Conservation (phyloP, 1,284 basidiomycete genomes). For the Trichosporon faecale region DNA sequence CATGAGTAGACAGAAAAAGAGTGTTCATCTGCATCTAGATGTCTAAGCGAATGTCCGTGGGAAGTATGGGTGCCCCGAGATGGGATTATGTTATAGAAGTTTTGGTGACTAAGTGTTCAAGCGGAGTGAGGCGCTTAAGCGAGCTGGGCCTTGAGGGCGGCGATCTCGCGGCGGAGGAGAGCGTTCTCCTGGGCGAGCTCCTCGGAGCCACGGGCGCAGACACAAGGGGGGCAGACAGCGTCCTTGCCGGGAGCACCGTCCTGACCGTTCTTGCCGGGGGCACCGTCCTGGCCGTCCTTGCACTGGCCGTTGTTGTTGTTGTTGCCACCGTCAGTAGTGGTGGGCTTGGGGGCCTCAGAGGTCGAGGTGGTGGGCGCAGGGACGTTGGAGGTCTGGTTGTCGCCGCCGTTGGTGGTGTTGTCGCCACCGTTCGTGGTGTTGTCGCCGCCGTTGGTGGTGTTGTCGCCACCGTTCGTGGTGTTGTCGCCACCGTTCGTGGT, state of each 20-base stretch:
- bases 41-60: neutral
- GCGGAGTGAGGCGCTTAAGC: neutral
- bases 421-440: neutral
- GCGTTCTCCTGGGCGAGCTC: neutral
- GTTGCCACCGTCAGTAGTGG: neutral
- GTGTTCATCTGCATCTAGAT: conserved; percentile 1
- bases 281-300: neutral
- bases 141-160: neutral
- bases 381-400: neutral
- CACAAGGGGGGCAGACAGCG: neutral
- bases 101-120: neutral
- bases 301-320: neutral
- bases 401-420: neutral
- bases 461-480: neutral
- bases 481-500: neutral
- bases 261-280: neutral
- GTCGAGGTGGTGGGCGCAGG: neutral
- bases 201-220: neutral
- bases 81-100: neutral
- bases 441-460: neutral
- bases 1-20: neutral
- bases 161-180: conserved; percentile 5
- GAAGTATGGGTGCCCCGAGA: neutral
- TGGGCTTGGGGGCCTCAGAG: neutral
- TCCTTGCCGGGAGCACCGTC: neutral